Percentiles rank a stretch among this genome's conserved stretches.
Evolutionary conservation across 2,329 filamentous ascomycete species (phyloP).

Genomic region (Immersiporthe knoxdaviesiana): DNA sequence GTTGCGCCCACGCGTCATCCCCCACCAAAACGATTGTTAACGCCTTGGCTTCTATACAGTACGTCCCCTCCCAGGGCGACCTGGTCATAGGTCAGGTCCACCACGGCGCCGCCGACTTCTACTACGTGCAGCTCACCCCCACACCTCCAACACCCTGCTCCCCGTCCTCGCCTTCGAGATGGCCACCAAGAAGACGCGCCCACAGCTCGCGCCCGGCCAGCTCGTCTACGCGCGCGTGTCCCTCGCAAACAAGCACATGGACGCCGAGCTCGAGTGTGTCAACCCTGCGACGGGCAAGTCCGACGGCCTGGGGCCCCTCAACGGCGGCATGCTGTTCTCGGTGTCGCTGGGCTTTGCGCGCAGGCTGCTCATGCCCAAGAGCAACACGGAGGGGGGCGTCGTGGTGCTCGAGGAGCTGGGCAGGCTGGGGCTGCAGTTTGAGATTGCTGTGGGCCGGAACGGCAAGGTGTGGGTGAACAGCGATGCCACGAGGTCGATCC

Average conservation of each 20-base stretch:
- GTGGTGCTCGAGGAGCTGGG: conserved; percentile 81
- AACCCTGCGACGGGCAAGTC: conserved; percentile 84
- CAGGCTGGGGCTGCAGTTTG: conserved; percentile 77
- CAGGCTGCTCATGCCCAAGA: conserved; percentile 69
- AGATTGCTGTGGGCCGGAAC: conserved; percentile 91
- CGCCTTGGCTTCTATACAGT: conserved; percentile 57
- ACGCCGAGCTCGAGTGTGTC: conserved; percentile 84
- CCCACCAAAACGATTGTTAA: conserved; percentile 35
- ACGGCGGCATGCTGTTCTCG: conserved; percentile 83
- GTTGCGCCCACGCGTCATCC: conserved; percentile 53
- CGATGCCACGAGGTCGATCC: conserved; percentile 70
- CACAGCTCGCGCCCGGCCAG: conserved; percentile 72
- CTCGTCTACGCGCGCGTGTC: conserved; percentile 87
- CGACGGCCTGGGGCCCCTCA: conserved; percentile 83
- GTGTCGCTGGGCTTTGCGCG: conserved; percentile 83
- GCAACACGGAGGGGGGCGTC: conserved; percentile 64
- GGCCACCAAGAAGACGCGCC: conserved; percentile 89
- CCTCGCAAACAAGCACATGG: conserved; percentile 78
- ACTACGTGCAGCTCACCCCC: conserved; percentile 75
- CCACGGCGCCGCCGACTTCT: conserved; percentile 74
- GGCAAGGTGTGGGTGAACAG: conserved; percentile 91
- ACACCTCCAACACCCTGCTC: conserved; percentile 67
- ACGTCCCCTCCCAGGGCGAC: conserved; percentile 78
- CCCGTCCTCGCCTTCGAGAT: conserved; percentile 92
- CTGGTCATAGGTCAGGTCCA: conserved; percentile 86